Evolutionary conservation across 495 filamentous ascomycete species (phyloP), one percentile per base, ranked within the genome.

Genomic region (Oidiodendron maius): DNA sequence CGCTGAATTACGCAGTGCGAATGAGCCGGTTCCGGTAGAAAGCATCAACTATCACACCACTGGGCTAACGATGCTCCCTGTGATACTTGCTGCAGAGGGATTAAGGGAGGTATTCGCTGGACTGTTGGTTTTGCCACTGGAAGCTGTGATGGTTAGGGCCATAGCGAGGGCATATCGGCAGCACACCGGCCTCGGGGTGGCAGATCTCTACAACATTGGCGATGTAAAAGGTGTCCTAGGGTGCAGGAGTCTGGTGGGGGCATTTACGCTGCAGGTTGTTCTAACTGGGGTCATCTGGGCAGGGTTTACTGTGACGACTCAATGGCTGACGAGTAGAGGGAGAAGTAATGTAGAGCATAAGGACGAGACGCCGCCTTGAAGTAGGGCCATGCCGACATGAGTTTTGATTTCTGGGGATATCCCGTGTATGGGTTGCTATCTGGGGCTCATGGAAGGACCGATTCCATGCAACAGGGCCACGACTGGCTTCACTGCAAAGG

Each of bases 1-100:
- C n/a, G 75, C 75, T 30, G 75, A 79, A 46, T 63, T 79, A 12
- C 65, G 74, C 20, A 59, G 46, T 26, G 53, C 55, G 5, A 58
- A 61, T 40, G 59, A 61, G 32, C 58, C 53, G 12, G 51, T 43
- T 12, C 12, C 30, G 6, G 50, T 55, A 13, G 37, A 51, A 1
- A 42, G 24, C 37, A 17, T 38, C 35, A 46, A 38, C 15, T 61
- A 61, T 30, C 48, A 44, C 11, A 46, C 54, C 13, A 61, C 55
- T 11, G 52, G 48, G 26, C 37, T 61, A 24, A 59, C 56, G 4
- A 40, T 61, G 49, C 48, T 61, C 2, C 59, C 59, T 17, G n/a
- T 48, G 13, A 53, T 61, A 4, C 44, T 61, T 42, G 59, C 59
- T 4, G 52, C 56, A 0, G 56, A 58, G 26, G 51, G 42, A 21